Evolutionary conservation across 768 basidiomycete species (phyloP).

Genomic region (Lactarius vividus): DNA sequence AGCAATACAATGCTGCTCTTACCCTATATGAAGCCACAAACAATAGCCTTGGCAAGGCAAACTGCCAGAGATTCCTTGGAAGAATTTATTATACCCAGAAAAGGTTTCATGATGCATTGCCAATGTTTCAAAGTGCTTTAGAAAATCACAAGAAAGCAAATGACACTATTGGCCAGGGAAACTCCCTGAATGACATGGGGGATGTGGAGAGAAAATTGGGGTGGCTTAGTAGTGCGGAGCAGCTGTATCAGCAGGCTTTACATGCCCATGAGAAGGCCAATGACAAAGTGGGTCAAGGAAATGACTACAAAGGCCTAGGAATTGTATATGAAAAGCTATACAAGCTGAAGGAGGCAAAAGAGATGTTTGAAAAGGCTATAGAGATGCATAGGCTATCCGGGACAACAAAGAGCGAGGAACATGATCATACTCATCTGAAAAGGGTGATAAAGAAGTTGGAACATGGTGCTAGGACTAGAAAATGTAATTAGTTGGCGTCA

Average conservation of each 20-base stretch:
- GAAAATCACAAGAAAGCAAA: slow-evolving; percentile 11
- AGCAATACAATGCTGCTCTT: slow-evolving; percentile 10
- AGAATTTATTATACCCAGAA: slow-evolving; percentile 6
- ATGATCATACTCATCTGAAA: slow-evolving; percentile 10
- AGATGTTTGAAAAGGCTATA: slow-evolving; percentile 20
- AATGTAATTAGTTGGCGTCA: neutral
- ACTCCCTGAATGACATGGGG: slow-evolving; percentile 12
- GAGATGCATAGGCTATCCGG: slow-evolving; percentile 18
- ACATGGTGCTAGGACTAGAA: neutral
- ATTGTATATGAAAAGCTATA: slow-evolving; percentile 16
- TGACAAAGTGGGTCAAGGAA: slow-evolving; percentile 23
- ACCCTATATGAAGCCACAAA: neutral
- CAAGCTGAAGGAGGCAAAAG: slow-evolving; percentile 11
- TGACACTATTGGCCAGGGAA: slow-evolving; percentile 21
- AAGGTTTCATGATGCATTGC: neutral
- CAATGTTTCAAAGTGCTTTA: slow-evolving; percentile 18
- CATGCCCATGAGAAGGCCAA: slow-evolving; percentile 15
- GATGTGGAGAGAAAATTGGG: slow-evolving; percentile 17
- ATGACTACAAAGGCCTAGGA: slow-evolving; percentile 18
- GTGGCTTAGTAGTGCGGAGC: slow-evolving; percentile 1
- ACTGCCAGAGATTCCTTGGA: slow-evolving; percentile 17
- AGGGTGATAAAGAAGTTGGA: slow-evolving; percentile 14
- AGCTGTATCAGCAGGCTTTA: slow-evolving; percentile 9
- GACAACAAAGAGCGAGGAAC: slow-evolving; percentile 4
- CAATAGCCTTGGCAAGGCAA: slow-evolving; percentile 19